A percentile compares a stretch with the other conserved stretches of the same genome.
Evolutionary conservation across 2,329 filamentous ascomycete species (phyloP).

Genomic region (Orbilia quercus): DNA sequence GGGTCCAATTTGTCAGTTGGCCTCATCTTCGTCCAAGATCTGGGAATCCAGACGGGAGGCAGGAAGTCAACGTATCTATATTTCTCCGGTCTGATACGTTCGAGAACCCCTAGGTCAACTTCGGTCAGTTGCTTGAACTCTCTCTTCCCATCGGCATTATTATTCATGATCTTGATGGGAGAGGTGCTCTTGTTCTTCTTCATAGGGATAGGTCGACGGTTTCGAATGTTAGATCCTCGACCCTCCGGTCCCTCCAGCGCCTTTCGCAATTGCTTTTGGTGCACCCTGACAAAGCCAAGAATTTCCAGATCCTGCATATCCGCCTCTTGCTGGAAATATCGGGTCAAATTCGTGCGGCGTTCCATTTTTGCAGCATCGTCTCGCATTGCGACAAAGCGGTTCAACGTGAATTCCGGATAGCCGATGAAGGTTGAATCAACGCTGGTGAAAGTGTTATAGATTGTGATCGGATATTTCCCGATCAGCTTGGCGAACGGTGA

Average conservation of each 20-base stretch:
- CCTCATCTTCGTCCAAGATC: conserved; percentile 17
- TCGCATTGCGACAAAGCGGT: conserved; percentile 4
- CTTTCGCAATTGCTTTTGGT: background rate
- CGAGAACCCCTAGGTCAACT: conserved; percentile 2
- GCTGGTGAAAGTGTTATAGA: conserved; percentile 25
- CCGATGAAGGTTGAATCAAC: conserved; percentile 29
- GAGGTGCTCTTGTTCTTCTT: conserved; percentile 2
- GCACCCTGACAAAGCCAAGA: conserved; percentile 6
- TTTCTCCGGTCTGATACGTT: conserved; percentile 13
- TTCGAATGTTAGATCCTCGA: background rate
- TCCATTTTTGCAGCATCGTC: conserved; percentile 5
- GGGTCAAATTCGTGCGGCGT: background rate
- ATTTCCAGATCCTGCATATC: background rate
- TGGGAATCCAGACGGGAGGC: conserved; percentile 23
- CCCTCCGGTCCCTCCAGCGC: background rate
- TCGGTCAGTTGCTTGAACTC: conserved; percentile 7
- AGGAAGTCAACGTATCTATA: conserved; percentile 31
- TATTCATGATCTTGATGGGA: conserved; percentile 29
- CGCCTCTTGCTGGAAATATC: background rate
- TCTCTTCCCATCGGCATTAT: background rate
- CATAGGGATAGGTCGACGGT: background rate
- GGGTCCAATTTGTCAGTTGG: conserved; percentile 16
- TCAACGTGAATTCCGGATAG: conserved; percentile 34
- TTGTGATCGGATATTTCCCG: conserved; percentile 19
- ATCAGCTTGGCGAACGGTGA: conserved; percentile 15